A percentile compares a stretch with the other conserved stretches of the same genome.
Evolutionary conservation across 352 stramenopile species (phyloP).

Genomic region (Phytophthora kernoviae): DNA sequence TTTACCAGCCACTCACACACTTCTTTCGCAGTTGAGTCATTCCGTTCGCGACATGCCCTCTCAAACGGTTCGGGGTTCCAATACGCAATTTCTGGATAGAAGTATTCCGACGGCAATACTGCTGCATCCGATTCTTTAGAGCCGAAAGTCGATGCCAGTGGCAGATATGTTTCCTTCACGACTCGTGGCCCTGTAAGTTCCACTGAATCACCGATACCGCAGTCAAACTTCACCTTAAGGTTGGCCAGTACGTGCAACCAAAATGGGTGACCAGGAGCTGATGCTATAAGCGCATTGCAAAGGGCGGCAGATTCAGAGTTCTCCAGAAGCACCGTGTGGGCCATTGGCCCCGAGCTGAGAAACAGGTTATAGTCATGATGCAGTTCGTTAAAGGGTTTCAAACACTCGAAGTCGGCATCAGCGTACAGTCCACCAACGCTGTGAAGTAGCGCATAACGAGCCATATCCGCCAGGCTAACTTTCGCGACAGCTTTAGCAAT

Average conservation of each 20-base stretch:
- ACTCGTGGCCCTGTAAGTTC: slow-evolving; percentile 54
- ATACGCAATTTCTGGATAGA: slow-evolving; percentile 60
- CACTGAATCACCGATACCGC: slow-evolving; percentile 34
- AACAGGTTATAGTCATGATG: slow-evolving; percentile 39
- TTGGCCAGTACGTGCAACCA: slow-evolving; percentile 54
- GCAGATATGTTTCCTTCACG: slow-evolving; percentile 48
- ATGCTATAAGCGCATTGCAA: slow-evolving; percentile 69
- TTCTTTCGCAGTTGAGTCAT: slow-evolving; percentile 24
- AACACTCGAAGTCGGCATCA: slow-evolving; percentile 61
- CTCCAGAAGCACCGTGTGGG: slow-evolving; percentile 53
- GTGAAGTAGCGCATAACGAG: slow-evolving; percentile 59
- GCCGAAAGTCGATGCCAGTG: not conserved
- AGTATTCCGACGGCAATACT: slow-evolving; percentile 49
- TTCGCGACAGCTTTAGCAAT: slow-evolving; percentile 43
- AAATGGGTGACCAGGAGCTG: slow-evolving; percentile 46
- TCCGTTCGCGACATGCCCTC: slow-evolving; percentile 23
- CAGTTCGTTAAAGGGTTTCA: slow-evolving; percentile 44
- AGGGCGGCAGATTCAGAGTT: slow-evolving; percentile 36
- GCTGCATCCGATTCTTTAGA: slow-evolving; percentile 10
- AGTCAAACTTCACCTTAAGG: slow-evolving; percentile 50
- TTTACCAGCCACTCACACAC: slow-evolving; percentile 46
- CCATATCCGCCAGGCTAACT: slow-evolving; percentile 58
- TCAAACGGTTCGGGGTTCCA: slow-evolving; percentile 56
- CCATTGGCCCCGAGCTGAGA: slow-evolving; percentile 49
- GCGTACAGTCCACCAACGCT: slow-evolving; percentile 55